phyloP scores from a whole-genome alignment of 1,139 yeast genomes.

The Blastobotrys serpentis region DNA sequence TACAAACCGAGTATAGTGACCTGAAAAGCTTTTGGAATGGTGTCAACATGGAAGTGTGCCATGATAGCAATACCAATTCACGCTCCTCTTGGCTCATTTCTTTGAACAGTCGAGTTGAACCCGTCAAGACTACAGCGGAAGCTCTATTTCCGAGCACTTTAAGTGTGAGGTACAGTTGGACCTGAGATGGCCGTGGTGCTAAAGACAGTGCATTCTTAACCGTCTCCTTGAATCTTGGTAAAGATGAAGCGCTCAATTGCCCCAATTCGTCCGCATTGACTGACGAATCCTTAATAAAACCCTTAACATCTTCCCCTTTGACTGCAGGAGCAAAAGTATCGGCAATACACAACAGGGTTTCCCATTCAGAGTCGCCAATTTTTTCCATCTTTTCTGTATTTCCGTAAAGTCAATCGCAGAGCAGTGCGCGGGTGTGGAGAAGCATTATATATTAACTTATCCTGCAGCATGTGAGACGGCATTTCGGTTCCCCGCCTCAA shows the following conservation, averaged over 20 bases:
- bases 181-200: slow-evolving; percentile 16
- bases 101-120: slow-evolving; percentile 25
- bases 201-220: slow-evolving; percentile 16
- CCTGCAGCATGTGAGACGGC: slow-evolving; percentile 1
- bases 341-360: slow-evolving; percentile 26
- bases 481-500: slow-evolving; percentile 5
- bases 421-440: too few species aligned
- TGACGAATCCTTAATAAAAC: slow-evolving; percentile 8
- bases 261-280: slow-evolving; percentile 22
- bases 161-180: slow-evolving; percentile 24
- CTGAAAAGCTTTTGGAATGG: slow-evolving; percentile 26
- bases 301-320: slow-evolving; percentile 16
- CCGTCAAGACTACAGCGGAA: slow-evolving; percentile 29
- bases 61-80: slow-evolving; percentile 22
- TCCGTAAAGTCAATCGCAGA: too few species aligned
- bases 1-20: slow-evolving; percentile 22
- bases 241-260: slow-evolving; percentile 26
- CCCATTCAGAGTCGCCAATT: slow-evolving; percentile 23
- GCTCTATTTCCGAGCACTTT: slow-evolving; percentile 27
- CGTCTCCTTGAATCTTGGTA: slow-evolving; percentile 29
- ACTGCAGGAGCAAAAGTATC: slow-evolving; percentile 29
- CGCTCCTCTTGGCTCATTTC: slow-evolving; percentile 29
- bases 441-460: neutral
- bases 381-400: neutral
- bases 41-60: slow-evolving; percentile 27